A percentile compares a stretch with the other conserved stretches of the same genome.
Evolutionary conservation across 2,329 filamentous ascomycete species (phyloP).

Genomic region (Fusarium sp.): DNA sequence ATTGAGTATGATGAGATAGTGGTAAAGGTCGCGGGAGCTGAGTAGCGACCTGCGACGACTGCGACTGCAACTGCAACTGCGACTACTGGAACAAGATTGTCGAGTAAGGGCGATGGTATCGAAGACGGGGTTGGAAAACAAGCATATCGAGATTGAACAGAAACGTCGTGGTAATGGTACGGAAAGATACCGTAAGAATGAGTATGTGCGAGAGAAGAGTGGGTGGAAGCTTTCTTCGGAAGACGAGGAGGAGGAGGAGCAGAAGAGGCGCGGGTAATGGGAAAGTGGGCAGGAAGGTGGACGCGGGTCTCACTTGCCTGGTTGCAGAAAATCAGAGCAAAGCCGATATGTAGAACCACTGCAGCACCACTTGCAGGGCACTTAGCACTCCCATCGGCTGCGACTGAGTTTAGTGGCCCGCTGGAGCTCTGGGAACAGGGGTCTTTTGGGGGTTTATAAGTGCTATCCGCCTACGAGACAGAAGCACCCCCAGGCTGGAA

Average conservation of each 20-base stretch:
- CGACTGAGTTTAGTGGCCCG: constrained; percentile 10
- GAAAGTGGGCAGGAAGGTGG: constrained; percentile 44
- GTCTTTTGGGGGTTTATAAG: constrained; percentile 2
- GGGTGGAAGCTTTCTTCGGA: constrained; percentile 48
- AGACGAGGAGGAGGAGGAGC: constrained; percentile 32
- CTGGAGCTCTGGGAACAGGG: constrained; percentile 24
- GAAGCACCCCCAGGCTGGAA: background rate
- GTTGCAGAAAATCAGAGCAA: constrained; percentile 19
- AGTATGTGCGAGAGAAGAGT: constrained; percentile 46
- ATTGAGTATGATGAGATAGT: constrained; percentile 39
- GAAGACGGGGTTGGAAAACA: constrained; percentile 46
- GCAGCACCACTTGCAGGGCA: constrained; percentile 22
- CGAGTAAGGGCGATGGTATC: constrained; percentile 41
- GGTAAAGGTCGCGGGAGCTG: constrained; percentile 36
- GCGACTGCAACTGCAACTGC: constrained; percentile 20
- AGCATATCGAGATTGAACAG: constrained; percentile 46
- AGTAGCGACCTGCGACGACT: constrained; percentile 34
- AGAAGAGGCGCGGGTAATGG: constrained; percentile 28
- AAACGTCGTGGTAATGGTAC: constrained; percentile 44
- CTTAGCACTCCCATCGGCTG: constrained; percentile 13
- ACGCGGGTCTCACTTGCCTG: constrained; percentile 34
- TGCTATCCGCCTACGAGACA: background rate
- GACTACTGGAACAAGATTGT: constrained; percentile 36
- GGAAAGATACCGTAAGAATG: constrained; percentile 30
- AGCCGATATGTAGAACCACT: constrained; percentile 22